Base-by-base conservation (phyloP, 1,284 basidiomycete species). In the Stygiomarasmius scandens region DNA sequence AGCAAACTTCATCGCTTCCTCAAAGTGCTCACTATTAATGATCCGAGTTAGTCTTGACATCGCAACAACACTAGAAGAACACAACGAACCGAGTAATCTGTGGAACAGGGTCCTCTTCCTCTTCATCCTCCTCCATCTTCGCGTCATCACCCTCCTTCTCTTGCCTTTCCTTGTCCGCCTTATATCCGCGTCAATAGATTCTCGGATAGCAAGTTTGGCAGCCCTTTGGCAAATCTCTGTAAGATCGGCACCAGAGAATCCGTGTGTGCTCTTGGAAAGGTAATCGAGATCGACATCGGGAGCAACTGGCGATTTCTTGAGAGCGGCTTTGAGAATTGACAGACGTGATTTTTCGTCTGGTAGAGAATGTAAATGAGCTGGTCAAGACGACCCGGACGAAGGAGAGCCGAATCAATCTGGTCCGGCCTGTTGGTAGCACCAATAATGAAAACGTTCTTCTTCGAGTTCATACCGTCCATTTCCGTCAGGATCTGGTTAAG, bases 371-470 rank as follows among this genome's bases (percentile, higher is more conserved):
- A 95, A 71, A 96, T 95, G 61, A 96, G 83, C 74, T 95, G 90
- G 73, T 99, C 97, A 52, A 99, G 89, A 85, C 97, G 96, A 74
- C 97, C 97, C 52, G 97, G 97, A 80, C 96, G 96, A 58, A 99
- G 86, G 46, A 99, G 86, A 16, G 97, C 97, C 51, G 95, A 82
- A 73, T 99, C 97, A 67, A 99, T 98, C 76, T 98, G 95, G 74
- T 99, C 96, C n/a, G 96, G 97, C 71, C 96, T 83, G 83, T 99
- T 98, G 63, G 96, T 99, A 47, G 96, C 96, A 64, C 96, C 96
- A 62, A 99, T 98, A 75, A 97, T 95, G 81, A 97, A 97, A 23
- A 98, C 96, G 72, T 98, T 98, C 87, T 98, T 98, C 87, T 98
- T 98, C 48, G 93, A 85, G 76, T 97, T 95, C 92, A 99, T 97